Conservation (phyloP, 2,329 filamentous ascomycete species). For the Aspergillus puulaauensis region DNA sequence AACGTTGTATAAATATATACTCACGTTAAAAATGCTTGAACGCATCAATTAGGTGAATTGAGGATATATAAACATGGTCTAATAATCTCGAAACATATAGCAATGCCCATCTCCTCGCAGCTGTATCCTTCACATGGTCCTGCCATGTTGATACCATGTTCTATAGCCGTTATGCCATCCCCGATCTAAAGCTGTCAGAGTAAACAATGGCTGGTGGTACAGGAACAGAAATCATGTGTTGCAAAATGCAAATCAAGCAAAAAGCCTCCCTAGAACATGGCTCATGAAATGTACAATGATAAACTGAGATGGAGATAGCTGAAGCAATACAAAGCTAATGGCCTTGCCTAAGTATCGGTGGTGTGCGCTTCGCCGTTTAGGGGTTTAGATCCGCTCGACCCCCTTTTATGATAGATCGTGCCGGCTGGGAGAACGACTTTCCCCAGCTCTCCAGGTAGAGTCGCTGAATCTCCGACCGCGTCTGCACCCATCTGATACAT, state of each 20-base stretch:
- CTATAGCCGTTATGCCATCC: conserved; percentile 8
- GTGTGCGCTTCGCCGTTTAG: background rate
- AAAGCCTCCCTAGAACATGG: conserved; percentile 2
- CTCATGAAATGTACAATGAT: conserved; percentile 6
- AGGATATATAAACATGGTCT: background rate
- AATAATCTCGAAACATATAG: background rate
- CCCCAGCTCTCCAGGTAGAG: background rate
- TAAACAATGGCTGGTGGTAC: background rate
- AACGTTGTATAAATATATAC: background rate
- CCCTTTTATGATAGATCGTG: background rate
- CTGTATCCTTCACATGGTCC: conserved; percentile 6
- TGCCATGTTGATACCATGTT: conserved; percentile 11
- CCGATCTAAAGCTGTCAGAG: background rate
- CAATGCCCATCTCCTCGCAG: background rate
- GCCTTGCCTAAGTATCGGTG: background rate
- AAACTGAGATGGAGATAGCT: background rate
- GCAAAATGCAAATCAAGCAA: conserved; percentile 6
- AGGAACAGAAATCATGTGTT: background rate
- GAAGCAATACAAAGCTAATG: background rate
- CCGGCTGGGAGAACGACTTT: background rate
- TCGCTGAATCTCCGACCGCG: conserved; percentile 4
- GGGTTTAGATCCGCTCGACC: background rate
- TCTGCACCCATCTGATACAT: conserved; percentile 19
- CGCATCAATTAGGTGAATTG: background rate
- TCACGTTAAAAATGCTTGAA: no score